Percentiles rank a stretch among this genome's conserved stretches.
Conservation (phyloP, 2,329 filamentous ascomycete species). For the Blastomyces parvus region DNA sequence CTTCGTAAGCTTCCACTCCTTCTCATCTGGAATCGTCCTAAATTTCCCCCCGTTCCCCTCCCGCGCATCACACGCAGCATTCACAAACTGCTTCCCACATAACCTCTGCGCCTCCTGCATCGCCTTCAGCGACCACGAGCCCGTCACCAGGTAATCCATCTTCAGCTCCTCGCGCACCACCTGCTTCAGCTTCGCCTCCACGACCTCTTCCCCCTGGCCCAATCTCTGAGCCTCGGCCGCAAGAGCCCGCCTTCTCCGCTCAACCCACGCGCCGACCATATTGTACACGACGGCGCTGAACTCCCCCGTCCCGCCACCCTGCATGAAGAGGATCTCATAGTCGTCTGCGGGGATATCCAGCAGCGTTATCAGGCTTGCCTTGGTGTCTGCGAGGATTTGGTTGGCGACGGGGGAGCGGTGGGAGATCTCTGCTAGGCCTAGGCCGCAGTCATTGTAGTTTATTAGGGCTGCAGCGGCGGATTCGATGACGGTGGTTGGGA, state of each 20-base stretch:
- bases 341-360: conserved; percentile 68
- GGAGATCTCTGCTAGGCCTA: conserved; percentile 82
- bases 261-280: conserved; percentile 72
- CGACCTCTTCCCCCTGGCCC: conserved; percentile 46
- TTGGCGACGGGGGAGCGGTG: conserved; percentile 74
- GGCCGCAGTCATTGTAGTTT: conserved; percentile 69
- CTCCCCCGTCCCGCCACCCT: conserved; percentile 74
- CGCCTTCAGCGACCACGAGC: conserved; percentile 84
- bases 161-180: conserved; percentile 62
- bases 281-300: conserved; percentile 82
- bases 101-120: conserved; percentile 71
- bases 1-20: conserved; percentile 60
- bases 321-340: conserved; percentile 84
- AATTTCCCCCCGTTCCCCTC: conserved; percentile 69
- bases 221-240: conserved; percentile 46
- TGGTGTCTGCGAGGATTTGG: conserved; percentile 68
- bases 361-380: conserved; percentile 60
- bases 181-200: conserved; percentile 52
- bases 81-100: conserved; percentile 64
- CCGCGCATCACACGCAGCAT: conserved; percentile 60
- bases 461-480: conserved; percentile 65
- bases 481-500: conserved; percentile 74
- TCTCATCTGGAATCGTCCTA: conserved; percentile 68
- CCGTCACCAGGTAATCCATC: conserved; percentile 84
- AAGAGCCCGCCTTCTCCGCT: conserved; percentile 53